Evolutionary conservation across 2,329 filamentous ascomycete species (phyloP).

Genomic region (Madurella fahalii): DNA sequence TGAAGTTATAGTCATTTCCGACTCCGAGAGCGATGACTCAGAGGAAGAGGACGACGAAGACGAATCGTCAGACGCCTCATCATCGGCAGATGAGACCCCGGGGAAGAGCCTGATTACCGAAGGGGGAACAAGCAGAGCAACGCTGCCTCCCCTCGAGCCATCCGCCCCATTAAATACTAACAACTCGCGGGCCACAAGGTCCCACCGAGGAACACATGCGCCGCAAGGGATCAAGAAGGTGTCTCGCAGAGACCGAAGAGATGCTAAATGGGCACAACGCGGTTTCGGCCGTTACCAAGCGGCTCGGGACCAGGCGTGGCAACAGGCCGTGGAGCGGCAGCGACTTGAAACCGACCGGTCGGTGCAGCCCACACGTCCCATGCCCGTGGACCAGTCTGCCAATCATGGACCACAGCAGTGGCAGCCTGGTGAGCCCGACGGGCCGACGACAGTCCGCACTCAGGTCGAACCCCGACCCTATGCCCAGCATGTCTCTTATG

Average conservation of each 20-base stretch:
- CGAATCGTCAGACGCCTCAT: conserved; percentile 18
- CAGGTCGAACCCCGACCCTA: conserved; percentile 6
- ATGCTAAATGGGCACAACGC: conserved; percentile 36
- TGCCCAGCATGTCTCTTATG: conserved; percentile 3
- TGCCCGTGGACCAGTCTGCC: conserved; percentile 14
- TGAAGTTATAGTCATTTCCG: conserved; percentile 64
- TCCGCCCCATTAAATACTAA: background rate
- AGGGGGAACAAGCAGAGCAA: background rate
- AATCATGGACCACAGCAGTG: conserved; percentile 16
- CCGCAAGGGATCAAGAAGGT: conserved; percentile 18
- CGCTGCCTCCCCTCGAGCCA: background rate
- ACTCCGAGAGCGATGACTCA: conserved; percentile 47
- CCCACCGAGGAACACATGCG: conserved; percentile 4
- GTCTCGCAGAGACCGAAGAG: conserved; percentile 23
- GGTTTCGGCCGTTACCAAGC: conserved; percentile 46
- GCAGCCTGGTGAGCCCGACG: conserved; percentile 2
- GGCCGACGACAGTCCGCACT: conserved; percentile 4
- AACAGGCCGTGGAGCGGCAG: conserved; percentile 30
- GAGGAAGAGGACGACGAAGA: conserved; percentile 35
- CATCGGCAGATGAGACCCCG: conserved; percentile 7
- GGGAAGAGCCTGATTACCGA: background rate
- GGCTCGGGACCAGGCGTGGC: conserved; percentile 30
- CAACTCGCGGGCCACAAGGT: background rate
- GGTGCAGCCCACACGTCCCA: conserved; percentile 1
- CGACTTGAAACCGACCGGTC: conserved; percentile 22